phyloP scores from a whole-genome alignment of 1,139 yeast species.

The Ogataea hybrid region DNA sequence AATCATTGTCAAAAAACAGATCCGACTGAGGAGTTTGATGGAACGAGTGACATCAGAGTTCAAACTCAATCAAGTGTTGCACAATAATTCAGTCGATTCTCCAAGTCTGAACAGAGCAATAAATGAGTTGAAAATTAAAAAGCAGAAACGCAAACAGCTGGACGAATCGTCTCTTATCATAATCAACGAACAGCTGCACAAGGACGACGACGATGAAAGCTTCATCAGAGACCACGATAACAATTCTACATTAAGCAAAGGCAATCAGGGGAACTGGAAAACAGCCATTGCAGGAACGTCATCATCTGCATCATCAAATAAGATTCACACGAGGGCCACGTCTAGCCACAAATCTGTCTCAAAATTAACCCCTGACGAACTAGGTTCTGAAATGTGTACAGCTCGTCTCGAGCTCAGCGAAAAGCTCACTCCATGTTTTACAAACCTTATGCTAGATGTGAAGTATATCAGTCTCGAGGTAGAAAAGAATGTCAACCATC shows the following conservation, averaged over 20 bases:
- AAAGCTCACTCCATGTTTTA: slow-evolving; percentile 31
- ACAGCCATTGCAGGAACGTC: slow-evolving; percentile 21
- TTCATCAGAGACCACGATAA: slow-evolving; percentile 9
- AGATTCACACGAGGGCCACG: slow-evolving; percentile 5
- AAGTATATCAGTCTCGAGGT: slow-evolving; percentile 28
- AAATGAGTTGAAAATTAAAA: slow-evolving; percentile 13
- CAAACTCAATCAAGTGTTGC: slow-evolving; percentile 25
- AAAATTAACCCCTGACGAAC: slow-evolving; percentile 19
- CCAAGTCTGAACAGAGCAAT: slow-evolving; percentile 25
- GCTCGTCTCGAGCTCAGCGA: slow-evolving; percentile 26
- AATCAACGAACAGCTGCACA: slow-evolving; percentile 9
- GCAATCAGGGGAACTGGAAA: slow-evolving; percentile 17
- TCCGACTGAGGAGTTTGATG: slow-evolving; percentile 23
- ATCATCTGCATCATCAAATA: slow-evolving; percentile 11
- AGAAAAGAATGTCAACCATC: slow-evolving; percentile 27
- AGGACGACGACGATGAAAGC: slow-evolving; percentile 14
- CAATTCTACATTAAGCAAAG: slow-evolving; percentile 9
- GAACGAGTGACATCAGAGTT: slow-evolving; percentile 23
- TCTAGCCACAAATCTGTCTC: slow-evolving; percentile 18
- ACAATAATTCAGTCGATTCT: slow-evolving; percentile 20
- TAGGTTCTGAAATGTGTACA: slow-evolving; percentile 22
- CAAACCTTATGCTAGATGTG: slow-evolving; percentile 27
- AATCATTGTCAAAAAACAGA: slow-evolving; percentile 29
- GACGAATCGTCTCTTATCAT: slow-evolving; percentile 19
- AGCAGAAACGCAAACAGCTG: slow-evolving; percentile 10